Conservation (phyloP, 257 asterid species). For the Solanum ossicruentum region DNA sequence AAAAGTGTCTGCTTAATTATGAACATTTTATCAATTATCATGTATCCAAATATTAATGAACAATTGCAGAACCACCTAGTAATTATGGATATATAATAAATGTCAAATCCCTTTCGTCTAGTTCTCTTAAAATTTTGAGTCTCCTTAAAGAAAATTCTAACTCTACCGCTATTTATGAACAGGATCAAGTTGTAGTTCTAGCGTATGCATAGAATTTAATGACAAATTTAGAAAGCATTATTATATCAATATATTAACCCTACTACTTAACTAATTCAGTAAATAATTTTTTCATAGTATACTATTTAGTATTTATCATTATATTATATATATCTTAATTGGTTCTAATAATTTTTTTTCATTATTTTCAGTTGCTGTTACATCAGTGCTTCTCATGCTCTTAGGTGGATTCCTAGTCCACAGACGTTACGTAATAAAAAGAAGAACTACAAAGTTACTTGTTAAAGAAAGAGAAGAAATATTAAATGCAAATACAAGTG, state of each 20-base stretch:
- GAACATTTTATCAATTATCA: background rate
- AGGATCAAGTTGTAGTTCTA: too few relatives aligned
- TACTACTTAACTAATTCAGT: background rate
- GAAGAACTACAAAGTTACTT: slow-evolving; percentile 10
- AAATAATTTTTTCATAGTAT: background rate
- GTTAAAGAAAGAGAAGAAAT: slow-evolving; percentile 44
- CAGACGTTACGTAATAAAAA: slow-evolving; percentile 2
- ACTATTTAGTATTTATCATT: background rate
- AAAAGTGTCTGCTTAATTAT: background rate
- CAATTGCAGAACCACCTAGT: too few relatives aligned
- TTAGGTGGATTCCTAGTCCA: slow-evolving; percentile 30
- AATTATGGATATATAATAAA: too few relatives aligned
- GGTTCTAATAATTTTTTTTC: background rate
- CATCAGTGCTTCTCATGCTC: slow-evolving; percentile 18
- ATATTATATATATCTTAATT: background rate
- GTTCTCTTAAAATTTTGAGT: too few relatives aligned
- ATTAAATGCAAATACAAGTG: slow-evolving; percentile 30
- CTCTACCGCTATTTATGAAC: too few relatives aligned
- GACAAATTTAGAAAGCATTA: too few relatives aligned
- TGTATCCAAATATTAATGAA: background rate
- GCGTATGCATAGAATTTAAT: too few relatives aligned
- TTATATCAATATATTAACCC: too few relatives aligned
- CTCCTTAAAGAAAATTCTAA: too few relatives aligned
- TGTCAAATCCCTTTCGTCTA: too few relatives aligned
- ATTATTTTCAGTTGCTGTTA: slow-evolving; percentile 26